phyloP scores from a whole-genome alignment of 2,329 filamentous ascomycete species.

The Aureobasidium sp. region DNA sequence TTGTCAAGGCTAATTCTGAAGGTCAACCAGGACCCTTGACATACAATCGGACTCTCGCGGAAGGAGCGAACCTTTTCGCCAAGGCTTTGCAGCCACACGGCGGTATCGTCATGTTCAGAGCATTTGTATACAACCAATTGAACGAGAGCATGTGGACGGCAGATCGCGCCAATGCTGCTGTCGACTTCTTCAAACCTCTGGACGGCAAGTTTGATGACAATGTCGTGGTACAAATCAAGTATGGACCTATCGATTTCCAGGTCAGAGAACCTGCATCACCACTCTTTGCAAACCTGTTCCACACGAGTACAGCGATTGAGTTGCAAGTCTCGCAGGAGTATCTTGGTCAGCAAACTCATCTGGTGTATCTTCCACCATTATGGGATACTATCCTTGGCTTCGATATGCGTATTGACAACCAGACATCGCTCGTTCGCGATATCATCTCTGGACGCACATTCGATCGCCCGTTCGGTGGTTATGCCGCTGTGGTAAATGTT shows the following conservation, averaged over 20 bases:
- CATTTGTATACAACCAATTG: conserved; percentile 74
- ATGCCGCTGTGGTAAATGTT: conserved; percentile 72
- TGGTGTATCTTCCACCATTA: conserved; percentile 73
- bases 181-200: conserved; percentile 70
- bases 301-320: conserved; percentile 65
- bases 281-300: conserved; percentile 61
- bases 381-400: conserved; percentile 76
- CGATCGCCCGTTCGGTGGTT: conserved; percentile 64
- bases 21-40: conserved; percentile 75
- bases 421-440: conserved; percentile 63
- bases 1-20: conserved; percentile 78
- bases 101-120: conserved; percentile 74
- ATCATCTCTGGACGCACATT: conserved; percentile 69
- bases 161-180: conserved; percentile 75
- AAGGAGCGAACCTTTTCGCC: conserved; percentile 76
- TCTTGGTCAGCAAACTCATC: conserved; percentile 73
- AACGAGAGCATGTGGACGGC: conserved; percentile 68
- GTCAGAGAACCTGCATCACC: conserved; percentile 74
- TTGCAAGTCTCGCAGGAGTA: conserved; percentile 76
- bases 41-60: conserved; percentile 74
- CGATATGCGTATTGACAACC: conserved; percentile 67
- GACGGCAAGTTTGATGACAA: conserved; percentile 75
- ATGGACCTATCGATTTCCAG: conserved; percentile 79
- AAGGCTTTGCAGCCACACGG: conserved; percentile 62
- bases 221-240: conserved; percentile 78